Evolutionary conservation across 306 rosid genomes (phyloP), one percentile per base, ranked within the genome.

Genomic region (Vigna nakashimae): DNA sequence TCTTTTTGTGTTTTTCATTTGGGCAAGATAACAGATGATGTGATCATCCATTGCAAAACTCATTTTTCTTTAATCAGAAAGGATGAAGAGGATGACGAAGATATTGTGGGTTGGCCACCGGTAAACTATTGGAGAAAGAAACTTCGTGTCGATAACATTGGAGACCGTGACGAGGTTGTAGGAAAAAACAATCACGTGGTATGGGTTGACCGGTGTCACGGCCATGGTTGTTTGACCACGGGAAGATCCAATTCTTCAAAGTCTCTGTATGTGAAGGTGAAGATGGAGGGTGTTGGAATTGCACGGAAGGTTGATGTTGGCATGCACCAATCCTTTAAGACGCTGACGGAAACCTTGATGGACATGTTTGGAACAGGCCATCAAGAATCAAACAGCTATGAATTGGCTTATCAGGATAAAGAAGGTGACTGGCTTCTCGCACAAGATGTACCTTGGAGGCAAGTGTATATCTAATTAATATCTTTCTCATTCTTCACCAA

Each of bases 381-480:
- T 58, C 83, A 76, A 40, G 71, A n/a, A 22, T 85, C 85, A 9
- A 64, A 79, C 51, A n/a, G 66, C 49, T 89, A 87, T 52, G 67
- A 75, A 46, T 89, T 95, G 48, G 76, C 89, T 50, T 95, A 86
- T 85, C 98, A 88, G 79, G 91, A 92, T 82, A 66, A 45, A 13
- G 90, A 88, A 10, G 98, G 98, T 56, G 97, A 92, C 42, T 92
- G 98, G 98, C 83, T 92, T 18, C 88, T 88, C 72, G 95, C 96
- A 32, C 74, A 88, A 67, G 91, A 91, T 75, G 84, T 91, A 22
- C 81, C 97, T 63, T 95, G 98, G 98, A 92, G 92, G 98, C 87
- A 68, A 78, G 78, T 73, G 26, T 49, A 58, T 34, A 30, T 16
- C 13, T 67, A 64, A 3, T 3, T 42, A 10, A 9, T 32, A 7